phyloP scores from a whole-genome alignment of 169 alveolate genomes.

The Eimeria necatrix region DNA sequence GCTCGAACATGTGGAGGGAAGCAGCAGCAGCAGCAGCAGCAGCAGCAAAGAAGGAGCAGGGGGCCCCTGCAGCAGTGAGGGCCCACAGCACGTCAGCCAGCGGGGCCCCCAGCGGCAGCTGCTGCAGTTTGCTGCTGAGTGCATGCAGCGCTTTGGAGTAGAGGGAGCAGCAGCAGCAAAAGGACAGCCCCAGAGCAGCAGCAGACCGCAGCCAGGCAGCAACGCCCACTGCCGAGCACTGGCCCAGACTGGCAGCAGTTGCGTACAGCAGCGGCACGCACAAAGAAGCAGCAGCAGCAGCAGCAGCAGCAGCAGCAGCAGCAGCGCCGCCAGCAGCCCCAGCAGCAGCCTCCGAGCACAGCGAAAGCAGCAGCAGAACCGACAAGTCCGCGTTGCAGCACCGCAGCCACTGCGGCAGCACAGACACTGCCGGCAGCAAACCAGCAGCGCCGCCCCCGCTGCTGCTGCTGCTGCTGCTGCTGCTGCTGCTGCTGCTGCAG shows the following conservation, averaged over 20 bases:
- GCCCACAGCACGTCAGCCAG: slow-evolving; percentile 42
- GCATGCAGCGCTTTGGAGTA: neutral
- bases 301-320: too few relatives aligned
- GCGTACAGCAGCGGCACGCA: neutral
- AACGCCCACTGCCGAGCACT: slow-evolving; percentile 9
- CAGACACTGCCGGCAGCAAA: neutral
- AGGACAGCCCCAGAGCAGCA: neutral
- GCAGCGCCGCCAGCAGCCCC: too few relatives aligned
- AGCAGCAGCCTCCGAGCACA: neutral
- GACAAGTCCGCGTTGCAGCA: slow-evolving; percentile 6
- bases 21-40: neutral
- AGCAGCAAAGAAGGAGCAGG: neutral
- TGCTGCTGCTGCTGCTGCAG: slow-evolving; percentile 21
- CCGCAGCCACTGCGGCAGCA: neutral
- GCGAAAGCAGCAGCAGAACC: slow-evolving; percentile 26
- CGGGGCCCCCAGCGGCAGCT: slow-evolving; percentile 13
- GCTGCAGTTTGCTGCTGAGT: neutral
- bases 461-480: slow-evolving; percentile 28
- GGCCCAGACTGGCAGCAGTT: neutral
- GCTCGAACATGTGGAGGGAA: neutral
- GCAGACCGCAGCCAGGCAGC: slow-evolving; percentile 33
- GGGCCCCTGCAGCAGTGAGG: neutral
- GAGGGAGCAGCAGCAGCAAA: neutral
- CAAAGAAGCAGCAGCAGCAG: neutral
- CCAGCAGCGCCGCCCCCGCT: neutral